phyloP scores from a whole-genome alignment of 2,329 filamentous ascomycete species.

The Geosmithia morbida region DNA sequence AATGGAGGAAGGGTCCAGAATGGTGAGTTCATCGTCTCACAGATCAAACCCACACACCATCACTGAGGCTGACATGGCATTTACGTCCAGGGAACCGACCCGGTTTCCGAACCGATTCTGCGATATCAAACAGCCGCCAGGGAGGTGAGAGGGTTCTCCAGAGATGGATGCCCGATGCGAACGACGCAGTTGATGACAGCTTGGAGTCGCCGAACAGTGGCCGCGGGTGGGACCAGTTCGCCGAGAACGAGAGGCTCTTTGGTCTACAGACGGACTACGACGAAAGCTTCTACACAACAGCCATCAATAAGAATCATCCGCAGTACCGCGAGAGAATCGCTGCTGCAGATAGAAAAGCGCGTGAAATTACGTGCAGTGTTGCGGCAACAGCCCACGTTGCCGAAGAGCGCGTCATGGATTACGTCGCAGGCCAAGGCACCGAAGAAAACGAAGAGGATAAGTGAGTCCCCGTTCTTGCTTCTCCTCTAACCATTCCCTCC shows the following conservation, averaged over 20 bases:
- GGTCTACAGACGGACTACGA: conserved; percentile 84
- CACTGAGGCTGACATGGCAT: conserved; percentile 5
- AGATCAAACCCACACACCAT: neutral
- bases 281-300: conserved; percentile 87
- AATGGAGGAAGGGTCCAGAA: conserved; percentile 12
- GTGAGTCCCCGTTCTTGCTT: conserved; percentile 28
- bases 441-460: conserved; percentile 87
- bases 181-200: conserved; percentile 50
- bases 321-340: conserved; percentile 66
- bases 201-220: conserved; percentile 45
- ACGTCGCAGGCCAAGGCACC: conserved; percentile 44
- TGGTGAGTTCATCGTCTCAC: conserved; percentile 11
- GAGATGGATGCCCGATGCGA: conserved; percentile 60
- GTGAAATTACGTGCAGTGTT: conserved; percentile 71
- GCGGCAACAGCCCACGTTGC: conserved; percentile 71
- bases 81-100: conserved; percentile 42
- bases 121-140: conserved; percentile 64
- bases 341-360: conserved; percentile 67
- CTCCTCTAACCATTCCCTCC: neutral
- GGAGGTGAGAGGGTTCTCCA: conserved; percentile 64
- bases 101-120: conserved; percentile 72
- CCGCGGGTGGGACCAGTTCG: conserved; percentile 79
- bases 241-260: conserved; percentile 74
- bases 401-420: conserved; percentile 71
- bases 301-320: conserved; percentile 73